phyloP scores from a whole-genome alignment of 1,284 basidiomycete species.

The Polyporus tsugae region DNA sequence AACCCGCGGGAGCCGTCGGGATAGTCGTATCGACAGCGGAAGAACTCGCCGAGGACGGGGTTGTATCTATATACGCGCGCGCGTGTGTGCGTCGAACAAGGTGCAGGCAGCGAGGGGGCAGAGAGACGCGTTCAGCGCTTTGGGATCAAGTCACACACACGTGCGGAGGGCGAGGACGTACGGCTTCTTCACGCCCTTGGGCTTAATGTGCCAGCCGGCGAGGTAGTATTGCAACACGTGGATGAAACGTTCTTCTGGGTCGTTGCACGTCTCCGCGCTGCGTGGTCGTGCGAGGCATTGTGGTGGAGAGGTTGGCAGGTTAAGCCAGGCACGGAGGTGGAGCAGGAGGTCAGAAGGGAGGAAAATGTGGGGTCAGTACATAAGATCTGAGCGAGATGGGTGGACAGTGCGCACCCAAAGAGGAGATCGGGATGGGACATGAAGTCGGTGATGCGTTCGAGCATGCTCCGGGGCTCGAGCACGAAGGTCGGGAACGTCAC shows the following conservation, averaged over 20 bases:
- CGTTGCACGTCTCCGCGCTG: slow-evolving; percentile 78
- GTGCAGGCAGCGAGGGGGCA: not conserved
- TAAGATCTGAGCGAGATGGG: slow-evolving; percentile 24
- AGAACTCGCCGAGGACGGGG: slow-evolving; percentile 97
- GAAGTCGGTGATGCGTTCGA: slow-evolving; percentile 98
- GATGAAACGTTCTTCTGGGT: slow-evolving; percentile 92
- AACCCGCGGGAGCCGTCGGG: slow-evolving; percentile 91
- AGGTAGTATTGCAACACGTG: slow-evolving; percentile 95
- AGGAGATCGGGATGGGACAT: slow-evolving; percentile 99
- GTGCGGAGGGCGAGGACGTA: slow-evolving; percentile 50
- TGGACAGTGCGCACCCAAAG: slow-evolving; percentile 77
- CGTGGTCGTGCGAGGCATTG: slow-evolving; percentile 12
- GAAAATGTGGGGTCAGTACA: slow-evolving; percentile 29
- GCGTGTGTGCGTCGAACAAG: slow-evolving; percentile 5
- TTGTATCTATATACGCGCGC: slow-evolving; percentile 76
- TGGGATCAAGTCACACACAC: slow-evolving; percentile 25
- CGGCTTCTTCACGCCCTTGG: slow-evolving; percentile 99
- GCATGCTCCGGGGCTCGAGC: slow-evolving; percentile 91
- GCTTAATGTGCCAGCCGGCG: slow-evolving; percentile 99
- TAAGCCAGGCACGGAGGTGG: not conserved
- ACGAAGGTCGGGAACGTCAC: slow-evolving; percentile 96
- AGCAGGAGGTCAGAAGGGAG: slow-evolving; percentile 15
- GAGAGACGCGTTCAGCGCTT: slow-evolving; percentile 5
- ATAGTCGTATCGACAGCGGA: slow-evolving; percentile 96
- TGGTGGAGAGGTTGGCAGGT: slow-evolving; percentile 18